Percentiles rank a stretch among this genome's conserved stretches.
Evolutionary conservation across 164 flowering plant species (phyloP).

Genomic region (grape (Vitis vinifera)): ASM3070453v1 NC_081820.1:26695501-26696000

Average conservation of each 20-base stretch:
- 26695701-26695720: no score
- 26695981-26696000: neutral
- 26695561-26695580: neutral
- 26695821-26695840: no score
- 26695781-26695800: conserved; percentile 3
- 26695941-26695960: conserved; percentile 3
- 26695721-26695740: no score
- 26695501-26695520: neutral
- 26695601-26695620: no score
- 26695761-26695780: conserved; percentile 7
- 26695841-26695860: no score
- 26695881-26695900: neutral
- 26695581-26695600: neutral
- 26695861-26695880: no score
- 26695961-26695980: neutral
- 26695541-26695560: conserved; percentile 1
- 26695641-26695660: no score
- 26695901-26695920: neutral
- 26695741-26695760: neutral
- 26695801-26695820: no score
- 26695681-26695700: no score
- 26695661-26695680: no score
- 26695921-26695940: conserved; percentile 8
- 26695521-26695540: no score
- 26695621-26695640: no score